Base-by-base conservation (phyloP, 371 early-diverging fungal species). In the Mortierella sp. region DNA sequence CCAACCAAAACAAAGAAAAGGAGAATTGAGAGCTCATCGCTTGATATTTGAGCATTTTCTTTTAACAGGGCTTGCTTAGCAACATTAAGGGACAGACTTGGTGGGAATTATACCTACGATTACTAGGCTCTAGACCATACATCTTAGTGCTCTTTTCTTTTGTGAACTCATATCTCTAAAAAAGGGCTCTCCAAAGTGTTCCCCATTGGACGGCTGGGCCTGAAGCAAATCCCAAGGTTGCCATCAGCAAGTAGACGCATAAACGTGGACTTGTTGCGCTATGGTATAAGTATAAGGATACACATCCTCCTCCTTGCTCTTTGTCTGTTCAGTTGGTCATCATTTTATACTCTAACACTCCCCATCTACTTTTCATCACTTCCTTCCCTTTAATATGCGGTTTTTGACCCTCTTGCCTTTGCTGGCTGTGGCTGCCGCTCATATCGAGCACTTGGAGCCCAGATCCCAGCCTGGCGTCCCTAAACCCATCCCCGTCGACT, bases 391-490 rank as follows among this genome's bases (percentile, higher is more conserved):
- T 13, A 37, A 37, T 37, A 37, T 69, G 69, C 62, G 69, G 51
- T 23, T 69, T 69, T 56, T 69, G 53, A 19, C 57, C 32, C 45
- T 69, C 2, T 34, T 69, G 45, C 69, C 69, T 1, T 42, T 76
- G 49, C 17, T 76, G 64, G 71, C 70, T 32, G 68, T 68, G 51
- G 81, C 68, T 32, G 65, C 63, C 19, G 67, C 71, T 32, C 64
- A 61, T 26, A 3, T 74, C 17, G 72, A 74, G 61, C 69, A 75
- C 19, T 70, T n/a, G n/a, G n/a, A n/a, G n/a, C n/a, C n/a, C n/a
- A n/a, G 84, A 31, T 62, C 82, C 54, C 86, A 86, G 58, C 83
- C 84, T 15, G 82, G 76, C 42, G 84, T 65, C 10, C 68, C 75
- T 17, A 62, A 58, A 40, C 83, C 84, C 31, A 68, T 57, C 19